Evolutionary conservation across 768 basidiomycete species (phyloP), one percentile per base, ranked within the genome.

Genomic region (Boletales sp.): DNA sequence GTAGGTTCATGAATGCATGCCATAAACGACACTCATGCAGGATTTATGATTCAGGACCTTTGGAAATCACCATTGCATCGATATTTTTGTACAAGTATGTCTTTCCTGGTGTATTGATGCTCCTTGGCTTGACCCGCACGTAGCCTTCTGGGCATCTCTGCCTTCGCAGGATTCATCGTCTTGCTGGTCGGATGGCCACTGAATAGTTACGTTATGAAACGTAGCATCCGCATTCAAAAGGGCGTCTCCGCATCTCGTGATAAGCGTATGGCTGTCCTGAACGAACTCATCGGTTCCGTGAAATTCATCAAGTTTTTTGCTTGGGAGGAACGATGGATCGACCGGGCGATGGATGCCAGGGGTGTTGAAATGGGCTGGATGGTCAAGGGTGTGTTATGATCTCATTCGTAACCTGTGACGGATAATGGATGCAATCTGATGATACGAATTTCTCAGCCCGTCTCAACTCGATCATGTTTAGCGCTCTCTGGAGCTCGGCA

Each of bases 351-450:
- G 42, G 66, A 72, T 8, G 80, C 86, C 2, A 74, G 92, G 52
- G 76, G 77, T 37, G 68, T 69, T 13, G 93, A 94, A 70, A 75
- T 94, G 69, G 69, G 76, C 48, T 90, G 89, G 85, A 76, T 92
- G 76, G 67, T 87, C 50, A 86, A 86, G 74, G 64, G 86, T 86
- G 30, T 2, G 65, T 44, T 18, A 67, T 10, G 1, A 11, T 53
- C 46, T 35, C 14, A n/a, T 28, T 12, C 18, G 1, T 2, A 7
- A 8, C 17, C 8, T 10, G 15, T 43, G 31, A 41, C 31, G 51
- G 17, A 46, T 37, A 5, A 50, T 48, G 31, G 37, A 45, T 41
- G 41, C 48, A 8, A 32, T 17, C n/a, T 17, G 13, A 15, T 34
- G 12, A 34, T 46, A 8, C 10, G 17, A 19, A 40, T 39, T 13